A percentile compares a stretch with the other conserved stretches of the same genome.
Evolutionary conservation across 768 basidiomycete genomes (phyloP).

Genomic region (Kwoniella dendrophila): DNA sequence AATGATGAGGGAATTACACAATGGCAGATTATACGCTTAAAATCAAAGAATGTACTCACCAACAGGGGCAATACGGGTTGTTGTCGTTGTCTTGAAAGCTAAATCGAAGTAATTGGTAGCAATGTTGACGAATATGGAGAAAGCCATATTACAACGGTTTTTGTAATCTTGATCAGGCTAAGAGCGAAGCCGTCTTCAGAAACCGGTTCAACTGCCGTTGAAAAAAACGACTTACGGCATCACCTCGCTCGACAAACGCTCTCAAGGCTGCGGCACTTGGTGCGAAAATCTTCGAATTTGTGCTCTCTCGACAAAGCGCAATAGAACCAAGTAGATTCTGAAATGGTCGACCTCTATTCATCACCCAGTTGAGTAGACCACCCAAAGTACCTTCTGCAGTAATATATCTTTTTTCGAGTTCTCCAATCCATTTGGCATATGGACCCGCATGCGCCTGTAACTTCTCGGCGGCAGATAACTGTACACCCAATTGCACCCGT

Average conservation of each 20-base stretch:
- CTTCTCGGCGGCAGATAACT: constrained; percentile 76
- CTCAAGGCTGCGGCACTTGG: constrained; percentile 9
- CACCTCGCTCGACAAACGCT: constrained; percentile 28
- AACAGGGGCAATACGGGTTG: constrained; percentile 78
- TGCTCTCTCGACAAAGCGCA: constrained; percentile 46
- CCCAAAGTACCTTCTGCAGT: constrained; percentile 66
- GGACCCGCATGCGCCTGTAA: constrained; percentile 75
- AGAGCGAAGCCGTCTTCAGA: not conserved
- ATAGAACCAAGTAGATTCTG: constrained; percentile 72
- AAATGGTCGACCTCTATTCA: constrained; percentile 72
- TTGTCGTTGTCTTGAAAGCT: constrained; percentile 69
- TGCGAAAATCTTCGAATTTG: not conserved
- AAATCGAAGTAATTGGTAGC: constrained; percentile 55
- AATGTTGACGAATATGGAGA: constrained; percentile 57
- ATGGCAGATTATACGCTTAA: not conserved
- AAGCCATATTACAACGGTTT: constrained; percentile 61
- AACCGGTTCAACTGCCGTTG: not conserved
- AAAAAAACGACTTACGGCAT: constrained; percentile 24
- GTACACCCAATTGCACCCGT: constrained; percentile 77
- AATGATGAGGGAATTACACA: too few species aligned
- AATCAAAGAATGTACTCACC: constrained; percentile 62
- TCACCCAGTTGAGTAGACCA: constrained; percentile 65
- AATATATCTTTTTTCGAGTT: constrained; percentile 65
- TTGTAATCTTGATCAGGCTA: constrained; percentile 60
- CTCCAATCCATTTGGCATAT: constrained; percentile 68